Conservation (phyloP, 805 yeast genomes). For the Nadsonia fulvescens region DNA sequence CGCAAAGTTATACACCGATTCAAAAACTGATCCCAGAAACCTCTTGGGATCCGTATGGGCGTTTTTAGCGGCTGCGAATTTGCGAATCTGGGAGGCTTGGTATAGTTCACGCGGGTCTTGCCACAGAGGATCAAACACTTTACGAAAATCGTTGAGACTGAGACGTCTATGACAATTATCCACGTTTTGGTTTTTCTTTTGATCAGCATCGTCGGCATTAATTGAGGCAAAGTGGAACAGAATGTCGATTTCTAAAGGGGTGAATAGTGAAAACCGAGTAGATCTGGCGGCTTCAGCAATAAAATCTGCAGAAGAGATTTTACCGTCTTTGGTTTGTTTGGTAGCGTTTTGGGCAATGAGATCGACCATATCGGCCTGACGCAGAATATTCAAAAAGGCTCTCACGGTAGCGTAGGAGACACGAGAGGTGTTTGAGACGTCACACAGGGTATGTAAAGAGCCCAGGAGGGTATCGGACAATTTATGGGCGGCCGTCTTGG, state of each 20-base stretch:
- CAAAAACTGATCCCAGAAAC: constrained; percentile 47
- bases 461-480: constrained; percentile 22
- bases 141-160: constrained; percentile 20
- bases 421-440: constrained; percentile 15
- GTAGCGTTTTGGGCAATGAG: constrained; percentile 20
- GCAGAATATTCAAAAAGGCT: constrained; percentile 24
- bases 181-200: constrained; percentile 13
- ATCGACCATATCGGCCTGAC: constrained; percentile 24
- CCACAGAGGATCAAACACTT: constrained; percentile 27
- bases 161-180: constrained; percentile 17
- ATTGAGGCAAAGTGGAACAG: constrained; percentile 24
- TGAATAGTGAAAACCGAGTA: constrained; percentile 23
- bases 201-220: no score
- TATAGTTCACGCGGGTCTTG: constrained; percentile 20
- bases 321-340: constrained; percentile 17
- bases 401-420: constrained; percentile 26
- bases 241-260: constrained; percentile 26
- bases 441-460: constrained; percentile 21
- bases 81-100: constrained; percentile 15
- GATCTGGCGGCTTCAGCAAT: constrained; percentile 22
- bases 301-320: constrained; percentile 21
- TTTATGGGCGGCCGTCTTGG: constrained; percentile 23
- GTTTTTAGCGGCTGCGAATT: constrained; percentile 23
- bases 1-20: constrained; percentile 70
- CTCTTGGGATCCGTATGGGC: constrained; percentile 20